phyloP scores from a whole-genome alignment of 1,284 basidiomycete species.

The Austroboletus niveus region DNA sequence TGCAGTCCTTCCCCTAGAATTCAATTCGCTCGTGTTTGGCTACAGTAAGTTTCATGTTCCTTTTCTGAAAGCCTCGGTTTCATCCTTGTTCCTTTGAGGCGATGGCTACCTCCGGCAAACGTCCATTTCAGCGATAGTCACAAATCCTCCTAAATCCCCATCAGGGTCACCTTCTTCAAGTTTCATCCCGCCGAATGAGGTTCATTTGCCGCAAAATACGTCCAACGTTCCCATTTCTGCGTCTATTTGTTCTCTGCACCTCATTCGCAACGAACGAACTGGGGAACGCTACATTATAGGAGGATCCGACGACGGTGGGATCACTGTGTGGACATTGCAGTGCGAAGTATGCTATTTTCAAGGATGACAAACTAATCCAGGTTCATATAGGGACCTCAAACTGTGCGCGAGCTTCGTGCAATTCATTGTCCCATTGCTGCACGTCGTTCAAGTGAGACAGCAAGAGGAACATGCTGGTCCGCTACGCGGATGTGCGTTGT shows the following conservation, averaged over 20 bases:
- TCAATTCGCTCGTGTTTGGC: slow-evolving; percentile 56
- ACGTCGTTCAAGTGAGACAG: slow-evolving; percentile 54
- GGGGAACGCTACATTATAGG: slow-evolving; percentile 62
- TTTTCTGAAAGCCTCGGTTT: background rate
- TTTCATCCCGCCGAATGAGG: background rate
- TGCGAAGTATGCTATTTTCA: slow-evolving; percentile 25
- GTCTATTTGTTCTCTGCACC: slow-evolving; percentile 49
- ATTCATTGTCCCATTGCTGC: slow-evolving; percentile 62
- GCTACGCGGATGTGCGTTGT: slow-evolving; percentile 70
- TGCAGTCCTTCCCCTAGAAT: slow-evolving; percentile 54
- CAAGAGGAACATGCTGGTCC: slow-evolving; percentile 56
- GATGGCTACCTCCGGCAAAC: slow-evolving; percentile 53
- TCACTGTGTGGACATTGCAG: slow-evolving; percentile 69
- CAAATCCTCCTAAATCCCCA: background rate
- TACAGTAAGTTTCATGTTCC: slow-evolving; percentile 48
- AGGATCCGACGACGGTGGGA: slow-evolving; percentile 72
- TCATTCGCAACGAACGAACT: slow-evolving; percentile 53
- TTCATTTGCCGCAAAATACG: slow-evolving; percentile 25
- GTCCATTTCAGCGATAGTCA: slow-evolving; percentile 38
- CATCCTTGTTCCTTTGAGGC: slow-evolving; percentile 39
- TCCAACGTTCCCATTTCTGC: slow-evolving; percentile 51
- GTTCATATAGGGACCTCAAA: slow-evolving; percentile 50
- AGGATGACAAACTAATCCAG: slow-evolving; percentile 19
- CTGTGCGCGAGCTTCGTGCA: slow-evolving; percentile 67
- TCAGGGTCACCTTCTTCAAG: slow-evolving; percentile 1